Conservation (phyloP, 768 basidiomycete species). For the Rhizopogon roseolus region DNA sequence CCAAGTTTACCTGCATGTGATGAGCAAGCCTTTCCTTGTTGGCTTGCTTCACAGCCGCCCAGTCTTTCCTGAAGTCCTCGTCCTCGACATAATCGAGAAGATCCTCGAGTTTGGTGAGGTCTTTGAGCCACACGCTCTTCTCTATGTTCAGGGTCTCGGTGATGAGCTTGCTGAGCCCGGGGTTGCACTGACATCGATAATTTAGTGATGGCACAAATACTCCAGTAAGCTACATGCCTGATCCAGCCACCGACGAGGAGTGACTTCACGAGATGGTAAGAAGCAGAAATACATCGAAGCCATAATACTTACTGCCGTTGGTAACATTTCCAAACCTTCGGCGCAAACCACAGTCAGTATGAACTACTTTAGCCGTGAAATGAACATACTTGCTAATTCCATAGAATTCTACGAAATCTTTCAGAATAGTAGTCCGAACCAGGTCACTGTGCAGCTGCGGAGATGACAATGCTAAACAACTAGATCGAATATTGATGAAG, state of each 20-base stretch:
- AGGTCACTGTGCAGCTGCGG: constrained; percentile 80
- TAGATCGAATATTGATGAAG: not conserved
- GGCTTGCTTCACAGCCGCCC: constrained; percentile 79
- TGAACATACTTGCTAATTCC: constrained; percentile 67
- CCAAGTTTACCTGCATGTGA: constrained; percentile 66
- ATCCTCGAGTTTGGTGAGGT: constrained; percentile 73
- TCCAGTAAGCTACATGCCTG: constrained; percentile 36
- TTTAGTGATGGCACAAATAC: not conserved
- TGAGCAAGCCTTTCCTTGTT: constrained; percentile 90
- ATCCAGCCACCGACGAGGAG: constrained; percentile 90
- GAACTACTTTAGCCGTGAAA: not conserved
- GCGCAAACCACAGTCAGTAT: constrained; percentile 11
- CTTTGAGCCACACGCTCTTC: constrained; percentile 80
- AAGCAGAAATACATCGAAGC: not conserved
- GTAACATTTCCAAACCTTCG: constrained; percentile 81
- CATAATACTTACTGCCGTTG: constrained; percentile 72
- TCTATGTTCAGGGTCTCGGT: constrained; percentile 73
- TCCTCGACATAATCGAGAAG: constrained; percentile 71
- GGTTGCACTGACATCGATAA: constrained; percentile 66
- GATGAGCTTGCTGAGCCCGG: constrained; percentile 79
- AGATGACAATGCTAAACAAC: not conserved
- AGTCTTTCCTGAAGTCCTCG: constrained; percentile 68
- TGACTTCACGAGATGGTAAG: constrained; percentile 43
- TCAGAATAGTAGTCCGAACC: constrained; percentile 76
- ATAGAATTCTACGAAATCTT: constrained; percentile 92